phyloP scores from a whole-genome alignment of 2,329 filamentous ascomycete genomes.

The Botrytis byssoidea region DNA sequence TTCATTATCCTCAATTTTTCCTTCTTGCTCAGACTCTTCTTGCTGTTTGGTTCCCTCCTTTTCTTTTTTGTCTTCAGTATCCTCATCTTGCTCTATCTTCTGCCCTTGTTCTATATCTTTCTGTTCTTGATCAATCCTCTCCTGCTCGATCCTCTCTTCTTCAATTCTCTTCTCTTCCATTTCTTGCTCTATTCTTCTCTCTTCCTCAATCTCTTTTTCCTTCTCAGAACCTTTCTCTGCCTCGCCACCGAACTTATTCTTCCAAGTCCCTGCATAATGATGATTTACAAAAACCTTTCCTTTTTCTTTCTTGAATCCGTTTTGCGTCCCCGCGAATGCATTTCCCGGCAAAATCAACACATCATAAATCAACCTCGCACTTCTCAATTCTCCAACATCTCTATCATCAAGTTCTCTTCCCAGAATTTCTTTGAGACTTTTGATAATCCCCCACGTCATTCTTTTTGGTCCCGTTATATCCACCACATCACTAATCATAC shows the following conservation, averaged over 20 bases:
- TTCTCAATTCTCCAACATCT: background rate
- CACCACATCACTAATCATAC: constrained; percentile 8
- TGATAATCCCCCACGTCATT: constrained; percentile 12
- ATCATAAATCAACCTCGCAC: constrained; percentile 2
- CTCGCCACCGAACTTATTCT: constrained; percentile 9
- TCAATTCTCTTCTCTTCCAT: background rate
- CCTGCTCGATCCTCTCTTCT: background rate
- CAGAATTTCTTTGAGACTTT: background rate
- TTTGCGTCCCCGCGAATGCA: background rate
- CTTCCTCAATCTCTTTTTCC: background rate
- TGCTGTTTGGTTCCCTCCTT: background rate
- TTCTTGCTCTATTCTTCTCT: background rate
- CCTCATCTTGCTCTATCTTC: background rate
- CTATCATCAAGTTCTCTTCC: constrained; percentile 1
- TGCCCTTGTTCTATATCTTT: background rate
- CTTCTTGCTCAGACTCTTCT: no score
- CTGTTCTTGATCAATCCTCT: background rate
- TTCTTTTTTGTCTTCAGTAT: background rate
- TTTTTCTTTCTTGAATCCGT: background rate
- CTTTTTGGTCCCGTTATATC: constrained; percentile 11
- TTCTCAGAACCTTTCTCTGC: background rate
- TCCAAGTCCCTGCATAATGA: constrained; percentile 14
- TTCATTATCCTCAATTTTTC: background rate
- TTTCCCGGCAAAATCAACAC: constrained; percentile 5
- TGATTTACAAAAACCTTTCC: background rate